A percentile compares a stretch with the other conserved stretches of the same genome.
Conservation (phyloP, 2,329 filamentous ascomycete species). For the Alternaria sp. region DNA sequence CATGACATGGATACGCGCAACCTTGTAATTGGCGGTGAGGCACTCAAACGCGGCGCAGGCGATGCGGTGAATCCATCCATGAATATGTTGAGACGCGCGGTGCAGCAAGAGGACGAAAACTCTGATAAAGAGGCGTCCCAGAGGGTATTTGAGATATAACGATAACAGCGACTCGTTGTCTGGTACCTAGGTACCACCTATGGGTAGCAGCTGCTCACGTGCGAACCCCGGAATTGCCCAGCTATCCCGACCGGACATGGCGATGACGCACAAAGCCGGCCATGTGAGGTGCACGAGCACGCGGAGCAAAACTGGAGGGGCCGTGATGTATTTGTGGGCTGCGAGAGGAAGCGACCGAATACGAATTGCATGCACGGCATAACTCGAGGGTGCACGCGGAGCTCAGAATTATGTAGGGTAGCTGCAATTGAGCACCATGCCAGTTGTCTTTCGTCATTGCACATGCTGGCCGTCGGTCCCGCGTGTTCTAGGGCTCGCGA, state of each 20-base stretch:
- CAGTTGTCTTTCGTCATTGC: conserved; percentile 29
- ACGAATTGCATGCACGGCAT: conserved; percentile 20
- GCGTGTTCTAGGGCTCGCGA: conserved; percentile 8
- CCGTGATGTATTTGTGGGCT: conserved; percentile 7
- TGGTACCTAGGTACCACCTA: not conserved
- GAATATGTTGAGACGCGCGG: conserved; percentile 23
- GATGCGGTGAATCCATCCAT: conserved; percentile 16
- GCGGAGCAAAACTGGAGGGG: conserved; percentile 29
- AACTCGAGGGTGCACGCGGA: conserved; percentile 21
- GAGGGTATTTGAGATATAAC: not conserved
- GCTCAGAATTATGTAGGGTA: not conserved
- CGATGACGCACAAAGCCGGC: conserved; percentile 11
- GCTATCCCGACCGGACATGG: not conserved
- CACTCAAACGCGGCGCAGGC: conserved; percentile 12
- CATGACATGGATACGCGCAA: conserved; percentile 14
- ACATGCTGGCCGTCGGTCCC: conserved; percentile 18
- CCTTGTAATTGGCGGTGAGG: conserved; percentile 27
- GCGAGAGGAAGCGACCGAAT: conserved; percentile 1
- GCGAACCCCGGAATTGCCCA: not conserved
- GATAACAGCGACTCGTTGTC: not conserved
- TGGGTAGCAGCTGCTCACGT: conserved; percentile 3
- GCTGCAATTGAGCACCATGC: conserved; percentile 23
- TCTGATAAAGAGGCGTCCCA: conserved; percentile 1
- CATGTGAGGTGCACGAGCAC: conserved; percentile 24
- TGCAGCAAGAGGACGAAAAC: conserved; percentile 14